Evolutionary conservation across 2,329 filamentous ascomycete genomes (phyloP), one percentile per base, ranked within the genome.

Genomic region (Diaporthe sp.): DNA sequence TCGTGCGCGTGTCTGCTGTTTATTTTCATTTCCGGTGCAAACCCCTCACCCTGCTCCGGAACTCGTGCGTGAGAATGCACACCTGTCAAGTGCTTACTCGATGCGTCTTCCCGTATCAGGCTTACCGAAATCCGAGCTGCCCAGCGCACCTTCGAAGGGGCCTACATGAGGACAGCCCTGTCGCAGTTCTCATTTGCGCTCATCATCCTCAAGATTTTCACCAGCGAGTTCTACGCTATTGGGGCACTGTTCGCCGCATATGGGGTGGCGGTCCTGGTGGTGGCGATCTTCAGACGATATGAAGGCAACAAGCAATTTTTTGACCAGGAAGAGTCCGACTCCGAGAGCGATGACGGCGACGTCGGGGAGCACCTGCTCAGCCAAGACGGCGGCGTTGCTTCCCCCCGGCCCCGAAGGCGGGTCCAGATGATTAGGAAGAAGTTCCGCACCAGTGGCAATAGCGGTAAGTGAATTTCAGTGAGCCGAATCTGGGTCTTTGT

Each of bases 221-320:
- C 95, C 12, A 91, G 93, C 71, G 97, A 98, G 82, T 98, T 99
- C 87, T 98, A 98, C 85, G 92, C 94, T 79, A 98, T 98, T 78
- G 97, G 97, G n/a, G 97, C 97, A 9, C 88, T 99, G 44, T 98
- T 98, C 83, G 96, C 97, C 58, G 92, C 95, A 67, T 98, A 98
- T 82, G 97, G 96, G 17, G 92, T 93, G 4, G 94, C 95, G 9
- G 91, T 99, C 65, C 87, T 98, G 82, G 88, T 94, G 37, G 95
- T 97, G 76, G 94, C 95, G 80, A 87, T 95, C 72, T 97, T 97
- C 84, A 91, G 97, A 75, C 92, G 97, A 72, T 94, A 96, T 82
- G 94, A 98, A 85, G 96, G 97, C 75, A 98, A 98, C 82, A 91
- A 92, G 78, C 96, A 98, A 84, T 98, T 99, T 86, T 98, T 98